A percentile compares a stretch with the other conserved stretches of the same genome.
These are phyloP conservation scores for Phaeosphaeria sp. DNA, from an alignment of 2,329 filamentous ascomycete genomes.

Conservation along the genomic window DNA sequence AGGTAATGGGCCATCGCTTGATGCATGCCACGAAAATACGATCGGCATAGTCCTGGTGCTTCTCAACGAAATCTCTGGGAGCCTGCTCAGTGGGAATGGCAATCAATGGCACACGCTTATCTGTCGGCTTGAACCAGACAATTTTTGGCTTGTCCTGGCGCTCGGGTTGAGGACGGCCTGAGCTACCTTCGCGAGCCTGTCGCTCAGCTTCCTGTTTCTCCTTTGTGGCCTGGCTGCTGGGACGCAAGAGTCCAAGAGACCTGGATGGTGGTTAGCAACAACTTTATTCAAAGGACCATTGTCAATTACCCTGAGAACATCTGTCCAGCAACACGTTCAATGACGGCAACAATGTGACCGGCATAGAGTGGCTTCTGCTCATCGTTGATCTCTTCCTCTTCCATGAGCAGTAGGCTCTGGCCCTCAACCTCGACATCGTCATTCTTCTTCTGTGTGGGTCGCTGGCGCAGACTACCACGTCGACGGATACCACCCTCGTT, in stretches of 20 bases:
- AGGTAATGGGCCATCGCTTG: slow-evolving; percentile 99
- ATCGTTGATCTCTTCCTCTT: slow-evolving; percentile 98
- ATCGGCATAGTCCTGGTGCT: slow-evolving; percentile 96
- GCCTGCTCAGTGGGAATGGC: slow-evolving; percentile 98
- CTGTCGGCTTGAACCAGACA: slow-evolving; percentile 99
- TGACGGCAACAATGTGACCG: slow-evolving; percentile 94
- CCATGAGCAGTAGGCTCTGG: slow-evolving; percentile 92
- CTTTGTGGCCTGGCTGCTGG: slow-evolving; percentile 97
- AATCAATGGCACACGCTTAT: slow-evolving; percentile 97
- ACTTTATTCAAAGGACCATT: neutral
- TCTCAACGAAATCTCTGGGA: slow-evolving; percentile 96
- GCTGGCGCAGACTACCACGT: slow-evolving; percentile 92
- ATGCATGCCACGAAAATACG: slow-evolving; percentile 99
- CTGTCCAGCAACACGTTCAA: slow-evolving; percentile 95
- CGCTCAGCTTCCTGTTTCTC: slow-evolving; percentile 99
- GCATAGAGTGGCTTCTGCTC: slow-evolving; percentile 98
- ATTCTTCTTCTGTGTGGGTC: slow-evolving; percentile 99
- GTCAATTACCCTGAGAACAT: slow-evolving; percentile 81
- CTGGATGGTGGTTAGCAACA: slow-evolving; percentile 46
- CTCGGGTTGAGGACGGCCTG: slow-evolving; percentile 75
- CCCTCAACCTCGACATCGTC: slow-evolving; percentile 99
- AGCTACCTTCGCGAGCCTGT: slow-evolving; percentile 82
- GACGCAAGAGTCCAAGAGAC: slow-evolving; percentile 89
- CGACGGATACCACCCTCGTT: slow-evolving; percentile 87
- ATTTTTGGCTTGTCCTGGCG: slow-evolving; percentile 99